Evolutionary conservation across 805 yeast species (phyloP), one percentile per base, ranked within the genome.

Genomic region (Starmerella floris): DNA sequence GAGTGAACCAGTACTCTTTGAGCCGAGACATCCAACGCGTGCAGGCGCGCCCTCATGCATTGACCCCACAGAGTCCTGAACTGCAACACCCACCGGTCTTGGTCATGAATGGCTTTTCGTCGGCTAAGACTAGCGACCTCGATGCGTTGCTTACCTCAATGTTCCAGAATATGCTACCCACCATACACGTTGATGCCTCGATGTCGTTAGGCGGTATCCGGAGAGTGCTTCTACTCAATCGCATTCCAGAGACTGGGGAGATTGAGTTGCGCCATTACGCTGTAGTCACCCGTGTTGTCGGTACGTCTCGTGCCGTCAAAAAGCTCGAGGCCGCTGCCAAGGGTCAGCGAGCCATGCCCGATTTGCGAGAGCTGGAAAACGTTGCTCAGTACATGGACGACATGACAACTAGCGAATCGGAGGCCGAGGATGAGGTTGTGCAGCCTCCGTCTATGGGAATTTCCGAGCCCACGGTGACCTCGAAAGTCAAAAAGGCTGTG

Each of bases 141-240:
- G 97, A 88, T 60, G 83, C 84, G 54, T 69, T 88, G 48, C 60
- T 85, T 43, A 76, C 93, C 25, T 83, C 96, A 3, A 77, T 85
- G 66, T 83, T 91, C 65, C 98, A 91, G 63, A 85, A 84, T 64
- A 76, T 91, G 75, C 83, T 88, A 61, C 99, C 98, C 5, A 83
- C 98, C 19, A 79, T 91, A 51, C 79, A 84, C 45, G 96, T 95
- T 3, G 83, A 83, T 51, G 48, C 40, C 15, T 64, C 67, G 44
- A 81, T 93, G 17, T 77, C 77, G 51, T 78, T 91, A 27, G 65
- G 67, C 36, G 66, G 80, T 1, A 85, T 91, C 41, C 79, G 76
- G 55, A 72, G 98, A 56, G 97, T 91, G 19, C 65, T 91, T 54
- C 71, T 91, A 73, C 64, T 91, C 43, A 79, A 80, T 59, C 81